Conservation (phyloP, 306 rosid genomes). For the Glycine tomentella region DNA sequence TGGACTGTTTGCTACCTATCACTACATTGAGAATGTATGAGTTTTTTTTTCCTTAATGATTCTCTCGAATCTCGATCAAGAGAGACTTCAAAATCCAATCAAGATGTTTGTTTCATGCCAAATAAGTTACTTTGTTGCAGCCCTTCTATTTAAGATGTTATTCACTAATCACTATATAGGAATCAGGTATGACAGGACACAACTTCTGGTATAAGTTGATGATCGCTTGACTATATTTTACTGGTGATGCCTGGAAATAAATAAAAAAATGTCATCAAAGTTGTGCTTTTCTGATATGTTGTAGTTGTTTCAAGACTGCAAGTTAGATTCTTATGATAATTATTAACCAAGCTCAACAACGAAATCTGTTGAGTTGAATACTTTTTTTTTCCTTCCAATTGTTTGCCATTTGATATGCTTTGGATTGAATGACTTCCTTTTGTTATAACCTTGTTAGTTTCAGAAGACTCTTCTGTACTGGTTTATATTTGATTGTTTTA, state of each 20-base stretch:
- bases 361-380: background rate
- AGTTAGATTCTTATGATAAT: slow-evolving; percentile 23
- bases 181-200: slow-evolving; percentile 16
- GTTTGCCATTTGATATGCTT: slow-evolving; percentile 21
- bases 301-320: slow-evolving; percentile 5
- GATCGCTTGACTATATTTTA: slow-evolving; percentile 11
- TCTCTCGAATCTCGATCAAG: background rate
- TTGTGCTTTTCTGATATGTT: background rate
- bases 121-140: no score
- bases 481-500: background rate
- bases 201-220: background rate
- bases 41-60: background rate
- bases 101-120: no score
- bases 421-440: background rate
- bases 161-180: no score
- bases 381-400: background rate
- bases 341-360: background rate
- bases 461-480: slow-evolving; percentile 2
- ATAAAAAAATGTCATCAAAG: background rate
- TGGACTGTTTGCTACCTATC: background rate
- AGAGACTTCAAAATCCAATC: slow-evolving; percentile 1
- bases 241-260: background rate
- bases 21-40: background rate
- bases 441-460: background rate
- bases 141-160: no score